Conservation (phyloP, 108 stramenopile genomes). For the Nitzschia putrida region DNA sequence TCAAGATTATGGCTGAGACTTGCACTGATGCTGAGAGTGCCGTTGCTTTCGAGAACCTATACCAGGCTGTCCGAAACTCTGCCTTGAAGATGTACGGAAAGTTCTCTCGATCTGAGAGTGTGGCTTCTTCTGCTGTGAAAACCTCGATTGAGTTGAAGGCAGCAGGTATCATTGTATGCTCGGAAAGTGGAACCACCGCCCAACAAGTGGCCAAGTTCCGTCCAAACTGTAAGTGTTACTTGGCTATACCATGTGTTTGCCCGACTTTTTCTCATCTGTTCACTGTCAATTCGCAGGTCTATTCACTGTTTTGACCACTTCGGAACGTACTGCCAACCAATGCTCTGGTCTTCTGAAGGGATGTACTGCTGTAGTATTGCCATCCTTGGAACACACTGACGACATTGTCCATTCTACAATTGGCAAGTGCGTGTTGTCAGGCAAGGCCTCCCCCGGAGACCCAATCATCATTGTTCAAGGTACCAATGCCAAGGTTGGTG, state of each 20-base stretch:
- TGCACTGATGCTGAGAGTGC: constrained; percentile 91
- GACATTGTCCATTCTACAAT: constrained; percentile 66
- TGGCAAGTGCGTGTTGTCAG: constrained; percentile 53
- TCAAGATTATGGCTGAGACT: constrained; percentile 92
- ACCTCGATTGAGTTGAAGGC: constrained; percentile 94
- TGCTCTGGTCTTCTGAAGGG: constrained; percentile 78
- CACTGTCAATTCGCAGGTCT: constrained; percentile 29
- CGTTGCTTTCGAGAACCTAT: constrained; percentile 68
- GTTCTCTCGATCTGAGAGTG: constrained; percentile 79
- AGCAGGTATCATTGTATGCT: constrained; percentile 90
- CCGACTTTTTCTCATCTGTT: not conserved
- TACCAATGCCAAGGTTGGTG: constrained; percentile 43
- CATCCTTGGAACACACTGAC: constrained; percentile 74
- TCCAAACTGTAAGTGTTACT: constrained; percentile 56
- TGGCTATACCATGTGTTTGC: not conserved
- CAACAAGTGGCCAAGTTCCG: constrained; percentile 97
- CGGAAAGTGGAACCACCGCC: constrained; percentile 93
- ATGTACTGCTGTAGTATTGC: constrained; percentile 56
- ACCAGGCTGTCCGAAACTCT: constrained; percentile 84
- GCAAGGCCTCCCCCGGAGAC: constrained; percentile 83
- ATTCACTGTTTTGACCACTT: constrained; percentile 84
- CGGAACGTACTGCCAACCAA: constrained; percentile 82
- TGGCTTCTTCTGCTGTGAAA: constrained; percentile 96
- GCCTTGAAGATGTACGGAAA: constrained; percentile 62
- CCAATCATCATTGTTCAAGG: constrained; percentile 90